Conservation (phyloP, 768 basidiomycete genomes). For the Naganishia onofrii region DNA sequence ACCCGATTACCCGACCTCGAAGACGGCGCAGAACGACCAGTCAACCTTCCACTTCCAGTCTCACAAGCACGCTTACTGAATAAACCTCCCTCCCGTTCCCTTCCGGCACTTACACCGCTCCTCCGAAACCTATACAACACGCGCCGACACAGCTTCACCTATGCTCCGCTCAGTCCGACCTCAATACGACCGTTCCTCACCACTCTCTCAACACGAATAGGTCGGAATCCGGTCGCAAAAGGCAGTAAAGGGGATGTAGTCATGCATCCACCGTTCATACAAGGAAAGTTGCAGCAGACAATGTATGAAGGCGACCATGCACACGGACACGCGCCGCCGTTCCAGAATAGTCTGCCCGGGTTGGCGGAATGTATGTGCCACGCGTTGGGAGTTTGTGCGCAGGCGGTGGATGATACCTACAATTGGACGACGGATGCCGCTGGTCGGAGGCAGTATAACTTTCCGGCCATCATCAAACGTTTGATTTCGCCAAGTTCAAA, state of each 20-base stretch:
- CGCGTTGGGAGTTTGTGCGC: constrained; percentile 1
- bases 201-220: constrained; percentile 17
- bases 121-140: constrained; percentile 19
- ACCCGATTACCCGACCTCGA: background rate
- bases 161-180: constrained; percentile 8
- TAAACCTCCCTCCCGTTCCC: background rate
- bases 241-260: background rate
- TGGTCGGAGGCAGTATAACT: background rate
- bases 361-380: constrained; percentile 13
- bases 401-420: constrained; percentile 20
- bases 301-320: background rate
- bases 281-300: constrained; percentile 15
- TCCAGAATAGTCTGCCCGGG: constrained; percentile 15
- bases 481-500: background rate
- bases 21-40: background rate
- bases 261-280: constrained; percentile 1
- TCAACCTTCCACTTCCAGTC: background rate
- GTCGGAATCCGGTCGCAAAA: constrained; percentile 24
- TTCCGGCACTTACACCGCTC: constrained; percentile 21
- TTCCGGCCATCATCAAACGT: background rate
- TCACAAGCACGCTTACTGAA: constrained; percentile 9
- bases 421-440: constrained; percentile 17
- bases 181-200: constrained; percentile 22
- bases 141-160: constrained; percentile 18
- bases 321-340: background rate